Evolutionary conservation across 805 yeast genomes (phyloP).

Genomic region (Torulaspora gathmanii): DNA sequence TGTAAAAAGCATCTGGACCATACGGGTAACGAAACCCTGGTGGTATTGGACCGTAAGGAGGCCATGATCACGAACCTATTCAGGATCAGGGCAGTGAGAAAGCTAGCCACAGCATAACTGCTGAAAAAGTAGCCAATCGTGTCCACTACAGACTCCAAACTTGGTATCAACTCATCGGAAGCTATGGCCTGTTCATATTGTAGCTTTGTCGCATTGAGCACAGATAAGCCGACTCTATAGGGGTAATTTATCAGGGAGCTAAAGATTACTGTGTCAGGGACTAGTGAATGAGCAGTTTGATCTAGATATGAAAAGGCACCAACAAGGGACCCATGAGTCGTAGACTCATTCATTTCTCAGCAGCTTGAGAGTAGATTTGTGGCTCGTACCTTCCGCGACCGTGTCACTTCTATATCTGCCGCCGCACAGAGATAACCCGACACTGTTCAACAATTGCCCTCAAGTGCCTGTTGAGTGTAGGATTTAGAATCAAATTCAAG

Average conservation of each 20-base stretch:
- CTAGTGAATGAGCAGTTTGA: slow-evolving; percentile 18
- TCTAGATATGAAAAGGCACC: slow-evolving; percentile 25
- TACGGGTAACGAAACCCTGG: slow-evolving; percentile 17
- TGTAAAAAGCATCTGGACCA: slow-evolving; percentile 37
- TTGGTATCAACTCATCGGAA: slow-evolving; percentile 5
- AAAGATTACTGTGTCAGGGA: slow-evolving; percentile 16
- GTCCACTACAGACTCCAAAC: slow-evolving; percentile 8
- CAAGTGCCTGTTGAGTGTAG: neutral
- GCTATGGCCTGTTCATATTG: slow-evolving; percentile 23
- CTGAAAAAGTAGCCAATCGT: slow-evolving; percentile 43
- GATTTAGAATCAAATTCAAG: neutral
- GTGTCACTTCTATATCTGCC: neutral
- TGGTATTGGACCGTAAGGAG: slow-evolving; percentile 41
- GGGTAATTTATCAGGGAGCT: slow-evolving; percentile 22
- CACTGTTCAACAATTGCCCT: neutral
- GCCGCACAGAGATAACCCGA: neutral
- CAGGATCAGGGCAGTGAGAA: slow-evolving; percentile 52
- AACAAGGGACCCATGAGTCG: slow-evolving; percentile 1
- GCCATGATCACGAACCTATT: slow-evolving; percentile 59
- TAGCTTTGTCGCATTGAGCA: slow-evolving; percentile 20
- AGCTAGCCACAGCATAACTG: slow-evolving; percentile 49
- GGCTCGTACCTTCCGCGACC: neutral
- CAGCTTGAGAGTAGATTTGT: neutral
- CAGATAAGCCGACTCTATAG: slow-evolving; percentile 20
- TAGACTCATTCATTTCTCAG: slow-evolving; percentile 5